Evolutionary conservation across 345 rosid genomes (phyloP), one percentile per base, ranked within the genome.

Genomic region (Brassica nigra): DNA sequence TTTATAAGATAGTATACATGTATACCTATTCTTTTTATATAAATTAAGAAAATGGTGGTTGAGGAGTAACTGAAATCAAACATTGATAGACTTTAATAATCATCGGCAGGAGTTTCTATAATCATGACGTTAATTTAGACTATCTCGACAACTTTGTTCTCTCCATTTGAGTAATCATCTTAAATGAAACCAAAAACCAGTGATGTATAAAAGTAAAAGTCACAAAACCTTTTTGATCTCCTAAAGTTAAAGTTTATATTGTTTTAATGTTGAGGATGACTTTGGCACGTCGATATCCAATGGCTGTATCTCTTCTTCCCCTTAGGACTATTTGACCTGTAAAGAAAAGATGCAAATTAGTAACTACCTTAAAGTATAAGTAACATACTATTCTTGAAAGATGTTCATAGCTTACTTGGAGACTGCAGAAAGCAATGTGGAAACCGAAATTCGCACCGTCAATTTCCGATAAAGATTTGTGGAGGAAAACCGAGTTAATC

Each of bases 351-450:
- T 67, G 4, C 9, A 80, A 12, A 5, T 62, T 69, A 37, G 14
- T 39, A 23, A 7, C 49, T 61, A 66, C 54, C 34, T 44, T 72
- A 0, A 1, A 52, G 58, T 23, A 8, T 47, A 63, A 36, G 16
- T 37, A n/a, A 20, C 10, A 23, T 14, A 18, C 18, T 31, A n/a
- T 66, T 66, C 30, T 59, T 42, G 37, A 62, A 62, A 23, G 27
- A 23, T 23, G 27, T 23, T 23, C 14, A 74, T 39, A 49, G 63
- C 86, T 73, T 78, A 23, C 27, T 23, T 23, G 27, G 82, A 76
- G 39, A 86, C 69, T 65, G 81, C 76, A 14, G 80, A 78, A 70
- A 76, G 80, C 27, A 84, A 76, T 44, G 76, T 78, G 47, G 18
- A 18, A 18, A 18, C 18, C 18, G 18, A 18, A 18, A 18, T 18